phyloP scores from a whole-genome alignment of 75 land plant genomes.

The Selaginella moellendorffii region DNA sequence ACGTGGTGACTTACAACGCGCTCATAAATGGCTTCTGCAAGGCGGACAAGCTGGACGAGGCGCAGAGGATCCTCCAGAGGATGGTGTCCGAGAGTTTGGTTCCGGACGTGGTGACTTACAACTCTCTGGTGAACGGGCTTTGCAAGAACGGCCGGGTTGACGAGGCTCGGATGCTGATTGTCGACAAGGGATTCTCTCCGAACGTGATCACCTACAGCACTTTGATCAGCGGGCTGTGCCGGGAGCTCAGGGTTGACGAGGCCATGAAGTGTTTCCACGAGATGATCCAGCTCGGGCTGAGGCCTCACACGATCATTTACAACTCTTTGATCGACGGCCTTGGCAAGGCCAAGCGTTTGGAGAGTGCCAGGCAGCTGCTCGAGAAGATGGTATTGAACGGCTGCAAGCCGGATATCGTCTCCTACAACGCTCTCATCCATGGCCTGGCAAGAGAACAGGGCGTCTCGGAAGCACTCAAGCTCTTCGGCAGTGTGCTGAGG shows the following conservation, averaged over 20 bases:
- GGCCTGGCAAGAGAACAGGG: neutral
- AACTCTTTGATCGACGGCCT: neutral
- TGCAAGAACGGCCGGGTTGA: constrained; percentile 18
- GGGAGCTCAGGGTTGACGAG: constrained; percentile 21
- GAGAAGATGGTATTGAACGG: constrained; percentile 12
- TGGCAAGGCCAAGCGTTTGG: neutral
- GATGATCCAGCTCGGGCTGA: neutral
- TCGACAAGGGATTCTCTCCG: constrained; percentile 15
- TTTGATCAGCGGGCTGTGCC: constrained; percentile 45
- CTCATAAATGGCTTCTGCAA: constrained; percentile 44
- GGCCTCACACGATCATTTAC: neutral
- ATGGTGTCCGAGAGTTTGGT: constrained; percentile 13
- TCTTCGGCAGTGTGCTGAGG: neutral
- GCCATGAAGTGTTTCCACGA: constrained; percentile 11
- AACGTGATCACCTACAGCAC: constrained; percentile 45
- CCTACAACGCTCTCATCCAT: neutral
- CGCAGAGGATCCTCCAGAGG: constrained; percentile 22
- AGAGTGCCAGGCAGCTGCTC: constrained; percentile 18
- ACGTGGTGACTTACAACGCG: constrained; percentile 35
- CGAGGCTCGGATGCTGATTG: constrained; percentile 18
- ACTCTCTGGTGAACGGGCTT: constrained; percentile 26
- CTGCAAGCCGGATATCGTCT: constrained; percentile 3
- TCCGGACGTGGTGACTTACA: constrained; percentile 17
- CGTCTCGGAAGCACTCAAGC: neutral
- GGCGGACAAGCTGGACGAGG: constrained; percentile 36